Evolutionary conservation across 2,329 filamentous ascomycete genomes (phyloP), one percentile per base, ranked within the genome.

Genomic region (Exophiala mesophila): DNA sequence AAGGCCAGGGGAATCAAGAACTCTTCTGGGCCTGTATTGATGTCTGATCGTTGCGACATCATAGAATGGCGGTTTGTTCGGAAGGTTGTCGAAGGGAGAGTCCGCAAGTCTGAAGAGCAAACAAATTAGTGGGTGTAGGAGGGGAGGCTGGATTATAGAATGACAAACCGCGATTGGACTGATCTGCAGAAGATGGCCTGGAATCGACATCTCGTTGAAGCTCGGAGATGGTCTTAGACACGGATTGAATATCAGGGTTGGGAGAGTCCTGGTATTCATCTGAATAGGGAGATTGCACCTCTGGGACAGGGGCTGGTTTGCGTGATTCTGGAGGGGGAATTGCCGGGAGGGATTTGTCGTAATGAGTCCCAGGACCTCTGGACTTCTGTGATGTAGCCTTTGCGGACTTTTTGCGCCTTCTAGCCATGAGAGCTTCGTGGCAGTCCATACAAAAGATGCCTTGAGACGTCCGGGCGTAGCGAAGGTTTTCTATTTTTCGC

Each of bases 401-500:
- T 45, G 55, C 57, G 19, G 30, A 76, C 73, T 39, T 81, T 69
- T 97, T 96, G 59, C 88, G 78, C 52, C 90, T 78, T 51, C 90
- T 77, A 36, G 90, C 88, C 88, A 97, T 97, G 39, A 98, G 69
- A 19, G 88, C 92, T 66, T 98, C 92, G 61, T 98, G 92, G 63
- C 92, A 98, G 59, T 83, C 88, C 92, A 98, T 98, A 70, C 92
- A 98, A 63, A 98, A 97, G 57, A 98, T 98, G 47, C 92, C 92
- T 66, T 97, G 92, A 5, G 90, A 96, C 1, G 92, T 98, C 60
- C 92, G 82, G 41, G 92, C 92, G 78, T 97, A 98, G 63, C 90
- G 83, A 52, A 98, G 74, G 63, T 98, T 98, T 67, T 98, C 92
- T 48, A 98, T 98, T 72, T 96, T 96, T 63, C 86, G 82, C 72